Conservation (phyloP, 2,329 filamentous ascomycete genomes). For the Corynespora cassiicola region DNA sequence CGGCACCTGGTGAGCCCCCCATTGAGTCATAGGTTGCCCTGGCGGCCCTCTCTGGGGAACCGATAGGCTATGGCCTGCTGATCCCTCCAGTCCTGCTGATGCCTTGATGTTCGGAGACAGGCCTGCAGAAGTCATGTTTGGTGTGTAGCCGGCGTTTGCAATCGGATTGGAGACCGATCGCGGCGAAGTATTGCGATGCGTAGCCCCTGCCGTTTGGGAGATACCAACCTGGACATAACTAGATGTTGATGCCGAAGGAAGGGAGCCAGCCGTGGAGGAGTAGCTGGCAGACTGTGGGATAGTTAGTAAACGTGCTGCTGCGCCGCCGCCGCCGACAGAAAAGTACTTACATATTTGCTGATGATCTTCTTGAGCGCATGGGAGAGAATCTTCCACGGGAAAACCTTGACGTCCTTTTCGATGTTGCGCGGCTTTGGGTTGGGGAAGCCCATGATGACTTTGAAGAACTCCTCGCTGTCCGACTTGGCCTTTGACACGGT, state of each 20-base stretch:
- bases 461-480: slow-evolving; percentile 97
- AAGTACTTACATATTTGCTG: slow-evolving; percentile 80
- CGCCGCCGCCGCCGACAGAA: slow-evolving; percentile 1
- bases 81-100: slow-evolving; percentile 47
- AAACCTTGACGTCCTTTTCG: slow-evolving; percentile 99
- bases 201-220: slow-evolving; percentile 57
- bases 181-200: slow-evolving; percentile 55
- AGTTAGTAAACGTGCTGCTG: slow-evolving; percentile 44
- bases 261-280: slow-evolving; percentile 66
- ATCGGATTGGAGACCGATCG: slow-evolving; percentile 55
- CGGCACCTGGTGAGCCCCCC: slow-evolving; percentile 40
- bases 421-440: slow-evolving; percentile 96
- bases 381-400: slow-evolving; percentile 90
- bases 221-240: slow-evolving; percentile 49
- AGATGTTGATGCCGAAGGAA: slow-evolving; percentile 44
- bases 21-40: slow-evolving; percentile 44
- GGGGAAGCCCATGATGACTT: slow-evolving; percentile 97
- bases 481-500: slow-evolving; percentile 93
- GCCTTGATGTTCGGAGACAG: slow-evolving; percentile 53
- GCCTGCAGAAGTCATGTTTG: slow-evolving; percentile 49
- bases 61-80: slow-evolving; percentile 43
- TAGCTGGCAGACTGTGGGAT: slow-evolving; percentile 68
- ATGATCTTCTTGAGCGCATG: slow-evolving; percentile 97
- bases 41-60: slow-evolving; percentile 40
- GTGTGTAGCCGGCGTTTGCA: slow-evolving; percentile 52